Evolutionary conservation across 2,329 filamentous ascomycete species (phyloP), one percentile per base, ranked within the genome.

Genomic region (Hymenoscyphus albidus): DNA sequence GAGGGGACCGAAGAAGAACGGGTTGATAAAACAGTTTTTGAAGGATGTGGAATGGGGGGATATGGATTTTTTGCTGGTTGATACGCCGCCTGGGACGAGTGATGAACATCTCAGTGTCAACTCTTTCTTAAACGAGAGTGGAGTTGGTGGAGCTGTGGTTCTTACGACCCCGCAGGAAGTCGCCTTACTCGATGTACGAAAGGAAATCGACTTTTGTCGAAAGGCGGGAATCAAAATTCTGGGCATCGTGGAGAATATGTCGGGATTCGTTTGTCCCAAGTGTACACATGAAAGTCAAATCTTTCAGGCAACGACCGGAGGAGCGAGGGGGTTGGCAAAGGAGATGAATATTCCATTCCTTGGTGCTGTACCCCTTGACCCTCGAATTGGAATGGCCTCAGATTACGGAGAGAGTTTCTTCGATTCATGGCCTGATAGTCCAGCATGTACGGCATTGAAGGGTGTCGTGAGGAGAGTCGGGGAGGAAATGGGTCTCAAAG

Each of bases 31-130:
- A 81, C 91, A 96, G 77, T 99, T 99, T 72, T 79, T 99, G 61
- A 97, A 96, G 80, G 96, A 99, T 74, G 95, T 99, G 6, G 92
- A 96, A 75, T 99, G 96, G 95, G 95, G 95, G 10, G 91, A 96
- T 66, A 81, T 98, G 77, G 95, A 99, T 74, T 96, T 94, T 70
- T 76, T 99, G 65, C 83, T 99, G 61, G 92, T 98, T 12, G 95
- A 99, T 77, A 99, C 95, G 0, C 95, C 96, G 0, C 95, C 95
- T 0, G 95, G 95, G 18, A 99, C 95, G 1, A 93, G 88, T 65
- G 95, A 99, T 76, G 95, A 99, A 79, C 95, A 99, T 78, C 80
- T 99, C 40, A 94, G 90, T 69, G 93, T 99, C 67, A 98, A 97
- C 76, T 89, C 90, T 5, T 93, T 96, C 72, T 81, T 99, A 58